Conservation (phyloP, 441 rosid genomes). For the Croton laevigatus region DNA sequence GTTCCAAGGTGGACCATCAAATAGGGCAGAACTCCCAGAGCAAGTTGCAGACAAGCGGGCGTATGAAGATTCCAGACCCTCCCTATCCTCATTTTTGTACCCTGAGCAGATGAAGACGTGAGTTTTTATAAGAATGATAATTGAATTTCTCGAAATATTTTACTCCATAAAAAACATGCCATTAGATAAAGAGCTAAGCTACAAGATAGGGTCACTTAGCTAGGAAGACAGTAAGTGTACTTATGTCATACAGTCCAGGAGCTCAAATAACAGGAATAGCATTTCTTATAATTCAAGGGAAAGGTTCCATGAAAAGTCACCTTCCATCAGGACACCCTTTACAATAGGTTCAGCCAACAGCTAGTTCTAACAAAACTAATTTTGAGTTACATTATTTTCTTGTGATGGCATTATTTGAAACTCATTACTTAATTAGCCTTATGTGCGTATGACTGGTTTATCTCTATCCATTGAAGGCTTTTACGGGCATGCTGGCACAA, state of each 20-base stretch:
- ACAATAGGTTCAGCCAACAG: not conserved
- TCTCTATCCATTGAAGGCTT: constrained; percentile 37
- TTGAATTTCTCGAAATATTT: not conserved
- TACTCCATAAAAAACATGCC: not conserved
- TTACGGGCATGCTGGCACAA: constrained; percentile 67
- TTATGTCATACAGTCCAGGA: not conserved
- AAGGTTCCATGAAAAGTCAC: not conserved
- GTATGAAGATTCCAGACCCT: constrained; percentile 54
- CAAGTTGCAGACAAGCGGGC: constrained; percentile 61
- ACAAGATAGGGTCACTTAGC: not conserved
- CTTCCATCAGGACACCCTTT: not conserved
- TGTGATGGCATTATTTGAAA: not conserved
- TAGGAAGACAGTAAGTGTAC: not conserved
- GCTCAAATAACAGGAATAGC: not conserved
- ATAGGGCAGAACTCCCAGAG: constrained; percentile 41
- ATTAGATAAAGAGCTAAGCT: not conserved
- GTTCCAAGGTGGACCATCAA: constrained; percentile 52
- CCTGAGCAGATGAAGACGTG: constrained; percentile 49
- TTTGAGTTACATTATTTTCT: not conserved
- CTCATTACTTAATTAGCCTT: not conserved
- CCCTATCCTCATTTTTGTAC: constrained; percentile 42
- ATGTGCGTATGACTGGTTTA: constrained; percentile 1
- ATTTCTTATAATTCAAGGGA: not conserved
- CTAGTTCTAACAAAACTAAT: not conserved
- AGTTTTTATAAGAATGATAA: constrained; percentile 21